Percentiles rank a stretch among this genome's conserved stretches.
Evolutionary conservation across 805 yeast species (phyloP).

Genomic region (Kazachstania martiniae): DNA sequence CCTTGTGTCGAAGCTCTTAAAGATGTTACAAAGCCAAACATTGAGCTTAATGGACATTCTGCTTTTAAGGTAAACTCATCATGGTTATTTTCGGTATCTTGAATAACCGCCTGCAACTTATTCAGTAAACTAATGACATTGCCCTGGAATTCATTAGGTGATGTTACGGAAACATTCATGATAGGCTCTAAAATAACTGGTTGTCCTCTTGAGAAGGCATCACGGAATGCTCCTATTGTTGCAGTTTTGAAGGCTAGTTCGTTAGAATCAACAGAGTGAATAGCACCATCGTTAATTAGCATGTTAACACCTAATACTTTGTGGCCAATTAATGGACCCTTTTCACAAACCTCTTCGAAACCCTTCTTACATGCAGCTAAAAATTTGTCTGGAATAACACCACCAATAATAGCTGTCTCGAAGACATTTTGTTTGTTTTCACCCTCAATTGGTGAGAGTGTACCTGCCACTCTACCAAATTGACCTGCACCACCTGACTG

Average conservation of each 20-base stretch:
- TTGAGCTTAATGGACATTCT: conserved; percentile 90
- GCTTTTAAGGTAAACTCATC: conserved; percentile 92
- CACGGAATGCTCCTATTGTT: conserved; percentile 81
- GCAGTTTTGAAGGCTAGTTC: conserved; percentile 94
- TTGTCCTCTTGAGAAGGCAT: conserved; percentile 72
- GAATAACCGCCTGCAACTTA: conserved; percentile 84
- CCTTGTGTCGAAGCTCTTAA: conserved; percentile 97
- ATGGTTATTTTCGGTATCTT: conserved; percentile 85
- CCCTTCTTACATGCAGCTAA: conserved; percentile 91
- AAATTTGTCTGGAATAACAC: conserved; percentile 92
- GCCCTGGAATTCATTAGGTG: conserved; percentile 96
- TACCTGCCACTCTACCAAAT: conserved; percentile 92
- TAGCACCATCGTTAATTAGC: conserved; percentile 94
- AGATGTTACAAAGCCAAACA: conserved; percentile 94
- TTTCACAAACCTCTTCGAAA: conserved; percentile 86
- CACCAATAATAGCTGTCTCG: conserved; percentile 87
- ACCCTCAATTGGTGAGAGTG: conserved; percentile 46
- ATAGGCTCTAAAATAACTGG: conserved; percentile 94
- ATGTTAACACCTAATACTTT: conserved; percentile 85
- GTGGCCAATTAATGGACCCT: conserved; percentile 95
- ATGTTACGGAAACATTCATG: conserved; percentile 85
- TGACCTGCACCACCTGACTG: conserved; percentile 99
- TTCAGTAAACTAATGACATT: conserved; percentile 82
- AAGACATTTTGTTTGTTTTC: conserved; percentile 47
- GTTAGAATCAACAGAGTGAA: conserved; percentile 93